Base-by-base conservation (phyloP, 1,284 basidiomycete species). In the Pholiota adiposa region DNA sequence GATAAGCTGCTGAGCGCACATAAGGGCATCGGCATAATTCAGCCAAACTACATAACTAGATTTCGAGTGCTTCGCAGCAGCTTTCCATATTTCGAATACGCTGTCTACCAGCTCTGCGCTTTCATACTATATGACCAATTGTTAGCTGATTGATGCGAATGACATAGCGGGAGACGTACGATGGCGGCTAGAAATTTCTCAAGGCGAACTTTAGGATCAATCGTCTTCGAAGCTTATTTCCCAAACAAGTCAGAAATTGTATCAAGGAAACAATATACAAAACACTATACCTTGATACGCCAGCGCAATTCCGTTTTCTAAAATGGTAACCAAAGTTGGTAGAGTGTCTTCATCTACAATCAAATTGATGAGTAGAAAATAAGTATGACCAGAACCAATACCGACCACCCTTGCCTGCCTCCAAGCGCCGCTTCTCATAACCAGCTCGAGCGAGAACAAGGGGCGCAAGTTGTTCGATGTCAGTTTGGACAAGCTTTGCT, bases 101-200 rank as follows among this genome's bases (percentile, higher is more conserved):
- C 80, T 78, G 14, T 87, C 87, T 16, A 75, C 70, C 19, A 85
- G 70, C 43, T 80, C 80, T 2, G 83, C 68, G 21, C 77, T 77
- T 59, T 71, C 67, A 57, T 83, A 77, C 76, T 88, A 78, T 9
- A 58, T 6, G 18, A 49, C n/a, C 59, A 31, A 62, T 62, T 31
- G 18, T 21, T 50, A 34, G 40, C 36, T 18, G 16, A 38, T 9
- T 6, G 18, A 27, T 46, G 14, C 7, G 25, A 19, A 21, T 27
- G 18, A 44, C 27, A 16, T n/a, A 43, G 52, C 49, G 25, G 5
- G 19, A 27, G 11, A 65, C 89, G 64, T 70, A 95, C 94, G 59
- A 93, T 77, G 51, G 85, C 81, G 33, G 88, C 80, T 18, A 94
- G 78, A 70, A 88, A 93, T 67, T 92, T 94, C 71, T 97, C 95